phyloP scores from a whole-genome alignment of 108 stramenopile genomes.

The Stephanodiscus minutulus region DNA sequence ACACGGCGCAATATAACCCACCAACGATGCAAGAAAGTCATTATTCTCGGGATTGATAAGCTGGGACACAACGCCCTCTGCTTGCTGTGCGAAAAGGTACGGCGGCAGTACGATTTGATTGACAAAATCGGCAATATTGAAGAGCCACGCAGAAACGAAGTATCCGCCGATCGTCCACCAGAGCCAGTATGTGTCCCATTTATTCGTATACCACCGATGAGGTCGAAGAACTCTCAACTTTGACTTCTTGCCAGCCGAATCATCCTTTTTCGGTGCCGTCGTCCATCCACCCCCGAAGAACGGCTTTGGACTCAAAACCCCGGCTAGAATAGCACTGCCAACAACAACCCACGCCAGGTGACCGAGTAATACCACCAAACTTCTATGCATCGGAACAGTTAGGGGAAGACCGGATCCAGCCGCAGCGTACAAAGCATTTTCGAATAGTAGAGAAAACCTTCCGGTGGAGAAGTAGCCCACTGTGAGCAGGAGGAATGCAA shows the following conservation, averaged over 20 bases:
- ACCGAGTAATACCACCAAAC: constrained; percentile 82
- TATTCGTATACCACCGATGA: constrained; percentile 58
- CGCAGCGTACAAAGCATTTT: constrained; percentile 74
- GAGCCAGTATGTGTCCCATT: constrained; percentile 77
- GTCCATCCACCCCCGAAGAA: constrained; percentile 66
- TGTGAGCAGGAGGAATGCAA: constrained; percentile 60
- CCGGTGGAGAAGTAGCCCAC: constrained; percentile 83
- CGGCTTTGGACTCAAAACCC: constrained; percentile 68
- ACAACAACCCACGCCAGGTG: constrained; percentile 84
- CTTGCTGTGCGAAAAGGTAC: constrained; percentile 59
- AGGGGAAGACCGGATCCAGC: constrained; percentile 65
- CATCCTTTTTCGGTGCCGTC: background rate
- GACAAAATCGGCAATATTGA: constrained; percentile 86
- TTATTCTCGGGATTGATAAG: constrained; percentile 92
- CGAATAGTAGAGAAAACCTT: constrained; percentile 67
- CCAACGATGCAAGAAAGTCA: constrained; percentile 73
- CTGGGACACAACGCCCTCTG: constrained; percentile 80
- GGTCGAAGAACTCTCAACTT: constrained; percentile 17
- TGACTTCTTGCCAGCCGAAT: background rate
- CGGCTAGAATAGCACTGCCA: constrained; percentile 66
- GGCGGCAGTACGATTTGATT: constrained; percentile 88
- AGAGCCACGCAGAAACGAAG: constrained; percentile 85
- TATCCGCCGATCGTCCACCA: constrained; percentile 96
- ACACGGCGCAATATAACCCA: constrained; percentile 94
- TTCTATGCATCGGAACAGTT: constrained; percentile 85